Evolutionary conservation across 2,329 filamentous ascomycete species (phyloP), one percentile per base, ranked within the genome.

Genomic region (Colletotrichum navitas): DNA sequence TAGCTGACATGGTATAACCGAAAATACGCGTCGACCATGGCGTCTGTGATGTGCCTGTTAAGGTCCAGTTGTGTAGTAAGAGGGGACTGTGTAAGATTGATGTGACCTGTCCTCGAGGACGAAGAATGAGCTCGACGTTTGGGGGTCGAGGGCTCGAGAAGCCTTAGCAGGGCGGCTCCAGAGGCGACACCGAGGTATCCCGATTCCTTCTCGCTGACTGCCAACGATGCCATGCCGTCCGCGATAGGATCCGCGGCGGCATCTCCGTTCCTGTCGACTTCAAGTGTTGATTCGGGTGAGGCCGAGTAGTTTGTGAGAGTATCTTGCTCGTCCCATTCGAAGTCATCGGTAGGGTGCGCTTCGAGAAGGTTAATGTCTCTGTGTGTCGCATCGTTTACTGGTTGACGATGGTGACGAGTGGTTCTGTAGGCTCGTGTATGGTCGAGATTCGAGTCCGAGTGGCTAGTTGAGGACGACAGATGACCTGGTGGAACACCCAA

Each of bases 131-230:
- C 63, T 36, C 79, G 75, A 41, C 75, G 72, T 51, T 70, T 67
- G 39, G 76, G 73, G 24, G 74, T 73, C n/a, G 74, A 75, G 7
- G 80, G 80, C 58, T 81, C 80, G 8, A 81, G 75, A 8, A 81
- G 75, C 5, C 83, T 79, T 21, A 85, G 74, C 69, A 85, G 80
- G 2, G 83, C 83, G 21, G 83, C 84, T 1, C 83, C 83, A 7
- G 83, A 85, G 1, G 82, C 83, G 0, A 84, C 79, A 1, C 84
- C 85, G 11, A 85, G 79, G 74, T 86, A 86, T 6, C 84, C 85
- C 1, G 80, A 79, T 39, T 83, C 80, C 10, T 77, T 76, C 51
- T 81, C 80, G 26, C 77, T 76, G 24, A 82, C 77, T 1, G 80
- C 79, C 5, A 82, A 71, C 6, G 80, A 80, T 1, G 81, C 80